Evolutionary conservation across 169 alveolate species (phyloP), one percentile per base, ranked within the genome.

Genomic region (Plasmodium ovale): DNA sequence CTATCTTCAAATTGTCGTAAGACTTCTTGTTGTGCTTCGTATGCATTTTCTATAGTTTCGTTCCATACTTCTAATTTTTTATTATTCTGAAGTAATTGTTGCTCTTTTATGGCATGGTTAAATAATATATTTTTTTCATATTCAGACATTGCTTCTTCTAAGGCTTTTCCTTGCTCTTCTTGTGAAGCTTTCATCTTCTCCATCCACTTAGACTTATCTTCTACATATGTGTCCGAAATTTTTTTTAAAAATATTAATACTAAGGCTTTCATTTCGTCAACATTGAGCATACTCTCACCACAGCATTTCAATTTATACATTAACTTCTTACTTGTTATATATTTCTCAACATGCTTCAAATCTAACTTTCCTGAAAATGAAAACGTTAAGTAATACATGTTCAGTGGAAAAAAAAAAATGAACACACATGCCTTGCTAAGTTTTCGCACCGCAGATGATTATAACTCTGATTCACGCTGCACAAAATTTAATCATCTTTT

Each of bases 161-260:
- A 74, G 21, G 88, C 88, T 51, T 74, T 74, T n/a, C 77, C 88
- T 74, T 74, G 88, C 42, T 74, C 69, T 51, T 74, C 88, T 37
- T 74, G 88, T 3, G 88, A 74, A n/a, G 53, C 16, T 21, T 70
- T 71, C 91, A 84, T 84, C 27, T 69, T 65, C 23, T 71, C 47
- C 72, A 53, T 14, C 87, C 91, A 84, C 49, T 71, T 84, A 14
- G 91, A 23, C 65, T 84, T 82, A 69, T 84, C 87, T 10, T 84
- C 87, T 68, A 60, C 7, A 58, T 84, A 65, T 4, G 94, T 79
- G 56, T 95, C 97, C 23, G 95, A 92, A 44, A 95, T 77, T 56
- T 92, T 92, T 72, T 94, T 92, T 39, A 95, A 91, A 96, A 96
- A 95, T 14, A 93, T 87, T 27, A 93, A 70, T 2, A 97, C 97